phyloP scores from a whole-genome alignment of 2,329 filamentous ascomycete genomes.

The Penicillium crustosum region DNA sequence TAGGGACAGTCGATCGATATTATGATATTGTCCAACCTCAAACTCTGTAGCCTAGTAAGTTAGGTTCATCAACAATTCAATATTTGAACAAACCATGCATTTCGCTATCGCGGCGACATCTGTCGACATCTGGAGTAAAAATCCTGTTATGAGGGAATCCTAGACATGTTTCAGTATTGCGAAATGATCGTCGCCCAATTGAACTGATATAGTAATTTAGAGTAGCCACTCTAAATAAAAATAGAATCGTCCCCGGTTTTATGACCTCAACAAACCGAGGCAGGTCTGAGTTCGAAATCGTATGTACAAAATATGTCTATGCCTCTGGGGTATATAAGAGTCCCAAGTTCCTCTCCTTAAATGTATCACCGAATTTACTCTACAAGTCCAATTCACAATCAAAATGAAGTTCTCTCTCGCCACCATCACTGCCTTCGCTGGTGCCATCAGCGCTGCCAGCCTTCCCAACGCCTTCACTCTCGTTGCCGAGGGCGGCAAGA shows the following conservation, averaged over 20 bases:
- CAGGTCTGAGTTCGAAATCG: neutral
- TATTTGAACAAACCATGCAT: neutral
- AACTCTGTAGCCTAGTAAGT: neutral
- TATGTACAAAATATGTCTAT: neutral
- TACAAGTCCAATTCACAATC: neutral
- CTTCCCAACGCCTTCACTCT: constrained; percentile 30
- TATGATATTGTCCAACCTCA: neutral
- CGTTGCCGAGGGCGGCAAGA: constrained; percentile 28
- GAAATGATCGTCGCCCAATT: constrained; percentile 10
- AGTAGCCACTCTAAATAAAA: constrained; percentile 2
- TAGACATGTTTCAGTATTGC: constrained; percentile 20
- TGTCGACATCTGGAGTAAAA: neutral
- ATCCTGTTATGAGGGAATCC: constrained; percentile 1
- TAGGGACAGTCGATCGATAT: neutral
- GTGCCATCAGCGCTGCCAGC: constrained; percentile 22
- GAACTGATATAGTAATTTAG: neutral
- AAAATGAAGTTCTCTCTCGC: constrained; percentile 33
- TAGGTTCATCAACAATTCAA: neutral
- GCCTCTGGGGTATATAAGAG: neutral
- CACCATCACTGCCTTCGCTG: constrained; percentile 23
- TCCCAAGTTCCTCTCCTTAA: neutral
- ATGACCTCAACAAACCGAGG: neutral
- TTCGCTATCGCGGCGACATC: too few relatives aligned
- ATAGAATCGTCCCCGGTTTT: neutral
- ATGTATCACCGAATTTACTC: neutral